Conservation (phyloP, 257 asterid genomes). For the Nicotiana sylvestris region DNA sequence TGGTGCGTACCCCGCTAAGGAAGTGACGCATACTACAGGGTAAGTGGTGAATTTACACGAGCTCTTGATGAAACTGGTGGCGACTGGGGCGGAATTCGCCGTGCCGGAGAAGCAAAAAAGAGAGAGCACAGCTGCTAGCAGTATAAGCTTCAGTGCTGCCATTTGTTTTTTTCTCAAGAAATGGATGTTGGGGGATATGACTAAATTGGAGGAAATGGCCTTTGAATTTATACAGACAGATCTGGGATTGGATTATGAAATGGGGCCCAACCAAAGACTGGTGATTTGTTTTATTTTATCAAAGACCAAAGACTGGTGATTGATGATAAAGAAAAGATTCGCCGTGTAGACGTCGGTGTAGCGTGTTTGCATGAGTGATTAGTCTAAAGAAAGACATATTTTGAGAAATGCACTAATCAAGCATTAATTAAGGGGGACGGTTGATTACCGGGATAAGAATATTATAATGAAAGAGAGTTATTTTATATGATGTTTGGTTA, state of each 20-base stretch:
- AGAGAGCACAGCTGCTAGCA: conserved; percentile 8
- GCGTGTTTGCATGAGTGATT: background rate
- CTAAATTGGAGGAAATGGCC: background rate
- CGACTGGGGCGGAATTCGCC: background rate
- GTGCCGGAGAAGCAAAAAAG: background rate
- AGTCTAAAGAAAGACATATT: background rate
- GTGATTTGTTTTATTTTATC: background rate
- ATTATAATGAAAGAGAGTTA: too few species aligned
- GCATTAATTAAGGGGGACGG: too few species aligned
- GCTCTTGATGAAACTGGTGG: conserved; percentile 17
- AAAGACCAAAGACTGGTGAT: background rate
- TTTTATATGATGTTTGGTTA: too few species aligned
- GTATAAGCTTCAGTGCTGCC: conserved; percentile 14
- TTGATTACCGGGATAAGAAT: too few species aligned
- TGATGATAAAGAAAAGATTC: background rate
- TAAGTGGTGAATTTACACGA: conserved; percentile 22
- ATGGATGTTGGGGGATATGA: background rate
- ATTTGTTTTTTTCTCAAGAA: background rate
- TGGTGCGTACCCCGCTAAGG: conserved; percentile 13
- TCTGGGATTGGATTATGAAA: background rate
- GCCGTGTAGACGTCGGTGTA: background rate
- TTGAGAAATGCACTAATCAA: background rate
- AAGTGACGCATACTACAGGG: conserved; percentile 15
- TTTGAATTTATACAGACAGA: background rate
- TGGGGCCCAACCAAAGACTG: background rate